Conservation (phyloP, 148 eudicot species). For the Chenopodium formosanum region DNA sequence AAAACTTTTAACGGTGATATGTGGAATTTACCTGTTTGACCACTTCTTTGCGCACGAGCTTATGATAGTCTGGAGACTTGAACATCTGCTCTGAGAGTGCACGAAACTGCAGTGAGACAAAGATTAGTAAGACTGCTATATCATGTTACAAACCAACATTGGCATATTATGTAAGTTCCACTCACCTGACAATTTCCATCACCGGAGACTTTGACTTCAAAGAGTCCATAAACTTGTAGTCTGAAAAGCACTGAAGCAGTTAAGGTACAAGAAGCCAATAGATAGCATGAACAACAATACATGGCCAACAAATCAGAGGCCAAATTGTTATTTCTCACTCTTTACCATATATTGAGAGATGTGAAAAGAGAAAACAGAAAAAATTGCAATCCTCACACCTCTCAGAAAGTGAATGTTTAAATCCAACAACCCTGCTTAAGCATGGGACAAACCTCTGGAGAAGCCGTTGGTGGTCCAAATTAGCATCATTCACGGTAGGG, state of each 20-base stretch:
- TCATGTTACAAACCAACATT: neutral
- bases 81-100: conserved; percentile 92
- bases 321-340: conserved; percentile 2
- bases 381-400: neutral
- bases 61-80: conserved; percentile 74
- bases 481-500: conserved; percentile 73
- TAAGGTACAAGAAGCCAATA: neutral
- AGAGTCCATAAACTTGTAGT: conserved; percentile 67
- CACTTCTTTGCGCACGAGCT: conserved; percentile 79
- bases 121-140: conserved; percentile 12
- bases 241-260: conserved; percentile 38
- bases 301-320: neutral
- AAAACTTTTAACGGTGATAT: neutral
- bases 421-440: neutral
- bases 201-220: conserved; percentile 81
- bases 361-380: neutral
- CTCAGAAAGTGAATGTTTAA: neutral
- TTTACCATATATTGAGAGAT: neutral
- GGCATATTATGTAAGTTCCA: conserved; percentile 14
- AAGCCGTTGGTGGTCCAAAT: conserved; percentile 76
- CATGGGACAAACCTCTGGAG: conserved; percentile 55
- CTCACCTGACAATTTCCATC: conserved; percentile 98
- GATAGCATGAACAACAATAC: neutral
- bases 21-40: conserved; percentile 67
- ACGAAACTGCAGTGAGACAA: conserved; percentile 62